Evolutionary conservation across 108 stramenopile species (phyloP).

Genomic region (Seminavis robusta): DNA sequence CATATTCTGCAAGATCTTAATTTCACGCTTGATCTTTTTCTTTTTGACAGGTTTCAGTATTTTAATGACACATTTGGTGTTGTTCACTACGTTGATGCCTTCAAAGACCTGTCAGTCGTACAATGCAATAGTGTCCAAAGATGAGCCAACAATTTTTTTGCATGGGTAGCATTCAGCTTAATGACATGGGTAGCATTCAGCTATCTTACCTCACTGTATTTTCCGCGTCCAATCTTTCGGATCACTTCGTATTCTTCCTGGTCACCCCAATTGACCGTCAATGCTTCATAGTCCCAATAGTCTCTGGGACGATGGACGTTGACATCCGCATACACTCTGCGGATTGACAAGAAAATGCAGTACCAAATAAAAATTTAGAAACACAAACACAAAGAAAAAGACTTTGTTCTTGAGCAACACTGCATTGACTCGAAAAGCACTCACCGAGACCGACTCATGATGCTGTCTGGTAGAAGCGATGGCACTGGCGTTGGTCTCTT

Average conservation of each 20-base stretch:
- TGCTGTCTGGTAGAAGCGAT: too few relatives aligned
- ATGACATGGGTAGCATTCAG: background rate
- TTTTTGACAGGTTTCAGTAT: constrained; percentile 99
- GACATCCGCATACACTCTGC: constrained; percentile 98
- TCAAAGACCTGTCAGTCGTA: constrained; percentile 83
- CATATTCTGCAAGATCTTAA: constrained; percentile 99
- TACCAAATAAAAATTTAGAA: too few relatives aligned
- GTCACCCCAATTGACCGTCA: constrained; percentile 98
- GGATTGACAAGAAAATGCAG: too few relatives aligned
- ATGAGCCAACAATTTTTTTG: constrained; percentile 1
- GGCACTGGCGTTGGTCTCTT: too few relatives aligned
- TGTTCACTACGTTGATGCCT: constrained; percentile 93
- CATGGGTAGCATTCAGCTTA: background rate
- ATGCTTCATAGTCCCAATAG: constrained; percentile 99
- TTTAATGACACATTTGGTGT: constrained; percentile 98
- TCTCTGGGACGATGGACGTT: constrained; percentile 96
- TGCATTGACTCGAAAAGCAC: too few relatives aligned
- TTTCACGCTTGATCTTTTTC: constrained; percentile 99
- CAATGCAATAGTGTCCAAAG: background rate
- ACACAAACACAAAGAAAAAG: too few relatives aligned
- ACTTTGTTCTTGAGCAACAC: too few relatives aligned
- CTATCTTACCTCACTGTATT: constrained; percentile 89
- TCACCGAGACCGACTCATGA: too few relatives aligned
- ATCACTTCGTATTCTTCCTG: constrained; percentile 99
- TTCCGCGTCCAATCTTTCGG: constrained; percentile 98